phyloP scores from a whole-genome alignment of 805 yeast genomes.

The Starmerella potacharoeniae region DNA sequence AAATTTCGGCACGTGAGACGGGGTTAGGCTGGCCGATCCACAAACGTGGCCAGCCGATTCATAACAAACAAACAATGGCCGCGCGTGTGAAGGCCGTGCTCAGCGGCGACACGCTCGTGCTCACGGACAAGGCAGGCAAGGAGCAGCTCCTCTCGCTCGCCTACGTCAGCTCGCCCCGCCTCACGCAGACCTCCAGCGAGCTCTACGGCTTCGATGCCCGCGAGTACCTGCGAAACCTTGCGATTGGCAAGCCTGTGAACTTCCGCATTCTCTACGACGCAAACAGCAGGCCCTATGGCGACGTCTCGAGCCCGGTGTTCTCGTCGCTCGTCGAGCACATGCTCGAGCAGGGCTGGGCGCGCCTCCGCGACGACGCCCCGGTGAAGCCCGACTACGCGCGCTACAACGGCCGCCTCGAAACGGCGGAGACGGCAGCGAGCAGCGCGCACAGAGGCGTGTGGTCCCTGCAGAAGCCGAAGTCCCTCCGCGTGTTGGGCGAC shows the following conservation, averaged over 20 bases:
- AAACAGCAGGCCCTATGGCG: constrained; percentile 55
- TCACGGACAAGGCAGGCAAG: constrained; percentile 39
- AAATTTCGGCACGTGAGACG: not conserved
- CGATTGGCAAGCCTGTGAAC: constrained; percentile 53
- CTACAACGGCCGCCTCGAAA: constrained; percentile 25
- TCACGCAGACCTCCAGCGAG: constrained; percentile 28
- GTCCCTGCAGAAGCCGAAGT: constrained; percentile 25
- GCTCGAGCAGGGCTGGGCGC: constrained; percentile 49
- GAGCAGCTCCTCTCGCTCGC: constrained; percentile 59
- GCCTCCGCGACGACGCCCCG: constrained; percentile 44
- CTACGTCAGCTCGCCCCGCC: constrained; percentile 47
- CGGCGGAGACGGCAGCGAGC: constrained; percentile 39
- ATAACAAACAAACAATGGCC: constrained; percentile 6
- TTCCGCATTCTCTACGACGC: constrained; percentile 46
- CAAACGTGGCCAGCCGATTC: not conserved
- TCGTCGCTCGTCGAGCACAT: constrained; percentile 46
- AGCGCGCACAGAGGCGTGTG: constrained; percentile 47
- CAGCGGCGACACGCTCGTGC: constrained; percentile 59
- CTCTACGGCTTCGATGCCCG: constrained; percentile 45
- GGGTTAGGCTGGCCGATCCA: not conserved
- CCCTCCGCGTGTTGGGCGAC: constrained; percentile 12
- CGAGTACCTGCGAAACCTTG: constrained; percentile 48
- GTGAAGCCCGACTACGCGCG: constrained; percentile 36
- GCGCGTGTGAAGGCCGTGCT: constrained; percentile 62
- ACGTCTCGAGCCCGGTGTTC: constrained; percentile 52